These are phyloP conservation scores for Endocalyx cinctus DNA, from an alignment of 2,329 filamentous ascomycete genomes.

Conservation along the genomic window DNA sequence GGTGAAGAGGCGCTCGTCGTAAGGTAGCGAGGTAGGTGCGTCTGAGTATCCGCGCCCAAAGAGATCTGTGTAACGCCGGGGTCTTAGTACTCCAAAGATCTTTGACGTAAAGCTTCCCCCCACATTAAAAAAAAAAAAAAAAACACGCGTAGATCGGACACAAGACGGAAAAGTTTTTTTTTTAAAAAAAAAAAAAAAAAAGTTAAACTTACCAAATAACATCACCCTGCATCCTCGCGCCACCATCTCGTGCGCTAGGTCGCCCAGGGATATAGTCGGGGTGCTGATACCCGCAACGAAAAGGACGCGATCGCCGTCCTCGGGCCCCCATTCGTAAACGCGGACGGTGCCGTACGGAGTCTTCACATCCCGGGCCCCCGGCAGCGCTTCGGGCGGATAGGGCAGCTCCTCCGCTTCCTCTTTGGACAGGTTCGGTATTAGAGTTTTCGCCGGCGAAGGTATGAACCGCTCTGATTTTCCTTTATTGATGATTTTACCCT, in stretches of 20 bases:
- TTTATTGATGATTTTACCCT: too few relatives aligned
- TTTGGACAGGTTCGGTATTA: conserved; percentile 2
- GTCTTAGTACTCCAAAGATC: too few relatives aligned
- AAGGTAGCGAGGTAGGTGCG: conserved; percentile 53
- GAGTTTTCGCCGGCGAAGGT: conserved; percentile 1
- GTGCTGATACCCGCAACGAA: conserved; percentile 80
- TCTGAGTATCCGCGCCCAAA: conserved; percentile 78
- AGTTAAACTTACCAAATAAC: conserved; percentile 58
- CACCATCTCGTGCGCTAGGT: conserved; percentile 62
- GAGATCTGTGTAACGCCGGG: conserved; percentile 61
- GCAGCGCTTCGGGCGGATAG: conserved; percentile 67
- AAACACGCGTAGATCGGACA: too few relatives aligned
- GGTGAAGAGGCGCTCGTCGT: conserved; percentile 61
- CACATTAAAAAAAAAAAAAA: too few relatives aligned
- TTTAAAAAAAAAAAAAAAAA: conserved; percentile 2
- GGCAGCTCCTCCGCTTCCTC: conserved; percentile 39
- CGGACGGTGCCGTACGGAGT: conserved; percentile 67
- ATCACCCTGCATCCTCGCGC: conserved; percentile 68
- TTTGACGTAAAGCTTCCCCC: too few relatives aligned
- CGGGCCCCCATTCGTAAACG: conserved; percentile 78
- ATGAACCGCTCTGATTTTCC: too few relatives aligned
- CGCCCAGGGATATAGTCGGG: conserved; percentile 64
- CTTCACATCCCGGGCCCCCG: conserved; percentile 62
- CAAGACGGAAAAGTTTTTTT: too few relatives aligned
- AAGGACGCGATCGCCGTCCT: conserved; percentile 65